Evolutionary conservation across 2,329 filamentous ascomycete genomes (phyloP).

Genomic region (Sphaerulina vaccinii): DNA sequence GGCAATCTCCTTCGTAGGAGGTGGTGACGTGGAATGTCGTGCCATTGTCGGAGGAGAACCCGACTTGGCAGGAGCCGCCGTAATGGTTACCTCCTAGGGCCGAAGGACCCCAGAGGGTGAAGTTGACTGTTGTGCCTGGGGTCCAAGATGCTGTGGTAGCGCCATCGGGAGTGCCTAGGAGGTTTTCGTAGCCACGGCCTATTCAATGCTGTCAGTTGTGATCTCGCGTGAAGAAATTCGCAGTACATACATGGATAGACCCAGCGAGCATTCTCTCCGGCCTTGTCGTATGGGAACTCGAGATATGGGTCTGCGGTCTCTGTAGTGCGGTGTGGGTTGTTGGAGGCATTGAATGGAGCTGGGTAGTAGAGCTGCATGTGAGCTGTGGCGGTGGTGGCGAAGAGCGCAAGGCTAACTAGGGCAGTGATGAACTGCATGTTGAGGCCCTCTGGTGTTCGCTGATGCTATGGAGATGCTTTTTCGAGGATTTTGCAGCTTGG

Average conservation of each 20-base stretch:
- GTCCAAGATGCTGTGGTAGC: conserved; percentile 45
- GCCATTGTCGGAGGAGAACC: conserved; percentile 44
- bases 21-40: conserved; percentile 47
- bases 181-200: conserved; percentile 44
- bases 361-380: conserved; percentile 43
- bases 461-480: not conserved
- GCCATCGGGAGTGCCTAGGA: conserved; percentile 46
- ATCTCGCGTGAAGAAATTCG: not conserved
- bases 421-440: conserved; percentile 15
- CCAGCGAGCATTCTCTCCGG: conserved; percentile 39
- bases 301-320: conserved; percentile 38
- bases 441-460: not conserved
- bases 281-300: conserved; percentile 49
- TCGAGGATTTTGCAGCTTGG: not conserved
- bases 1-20: conserved; percentile 50
- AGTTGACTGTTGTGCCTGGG: conserved; percentile 45
- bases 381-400: not conserved
- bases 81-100: conserved; percentile 42
- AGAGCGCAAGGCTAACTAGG: conserved; percentile 13
- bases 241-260: conserved; percentile 35
- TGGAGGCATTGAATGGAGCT: conserved; percentile 44
- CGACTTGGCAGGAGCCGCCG: conserved; percentile 50
- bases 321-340: conserved; percentile 45
- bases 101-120: conserved; percentile 35
- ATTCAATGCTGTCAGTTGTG: not conserved